Conservation (phyloP, 805 yeast genomes). For the Tetrapisispora namnaoensis region DNA sequence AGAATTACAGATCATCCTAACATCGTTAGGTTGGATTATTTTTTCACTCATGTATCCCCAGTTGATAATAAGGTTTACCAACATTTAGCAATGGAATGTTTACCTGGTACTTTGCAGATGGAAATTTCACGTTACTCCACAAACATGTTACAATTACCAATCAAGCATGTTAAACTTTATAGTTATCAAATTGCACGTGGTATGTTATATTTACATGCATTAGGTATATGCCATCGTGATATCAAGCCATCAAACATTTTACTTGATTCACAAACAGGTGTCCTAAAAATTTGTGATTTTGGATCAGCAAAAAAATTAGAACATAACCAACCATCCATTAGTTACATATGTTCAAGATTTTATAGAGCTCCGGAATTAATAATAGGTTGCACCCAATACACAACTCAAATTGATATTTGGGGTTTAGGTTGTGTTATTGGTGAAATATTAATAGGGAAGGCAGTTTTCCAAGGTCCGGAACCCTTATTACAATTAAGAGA, state of each 20-base stretch:
- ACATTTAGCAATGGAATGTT: slow-evolving; percentile 78
- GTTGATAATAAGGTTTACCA: slow-evolving; percentile 61
- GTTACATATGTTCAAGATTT: slow-evolving; percentile 92
- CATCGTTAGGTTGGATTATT: slow-evolving; percentile 57
- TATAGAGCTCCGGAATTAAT: slow-evolving; percentile 80
- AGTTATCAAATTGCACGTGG: slow-evolving; percentile 75
- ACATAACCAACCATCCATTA: slow-evolving; percentile 75
- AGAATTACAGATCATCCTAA: slow-evolving; percentile 74
- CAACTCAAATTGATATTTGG: slow-evolving; percentile 94
- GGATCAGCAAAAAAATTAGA: slow-evolving; percentile 78
- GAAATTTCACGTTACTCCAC: slow-evolving; percentile 64
- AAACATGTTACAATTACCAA: slow-evolving; percentile 52
- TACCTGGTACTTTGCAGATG: slow-evolving; percentile 68
- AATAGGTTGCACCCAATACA: slow-evolving; percentile 79
- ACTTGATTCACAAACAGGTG: slow-evolving; percentile 59
- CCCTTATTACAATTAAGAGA: slow-evolving; percentile 84
- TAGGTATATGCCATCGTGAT: slow-evolving; percentile 76
- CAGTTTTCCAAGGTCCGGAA: slow-evolving; percentile 90
- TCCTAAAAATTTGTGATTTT: slow-evolving; percentile 72
- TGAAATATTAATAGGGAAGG: slow-evolving; percentile 84
- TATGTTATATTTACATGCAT: slow-evolving; percentile 71
- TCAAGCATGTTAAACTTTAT: slow-evolving; percentile 66
- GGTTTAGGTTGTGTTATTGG: slow-evolving; percentile 95
- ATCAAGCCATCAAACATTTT: slow-evolving; percentile 75
- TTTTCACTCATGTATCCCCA: slow-evolving; percentile 57